phyloP scores from a whole-genome alignment of 1,284 basidiomycete genomes.

The Blastosporella zonata region DNA sequence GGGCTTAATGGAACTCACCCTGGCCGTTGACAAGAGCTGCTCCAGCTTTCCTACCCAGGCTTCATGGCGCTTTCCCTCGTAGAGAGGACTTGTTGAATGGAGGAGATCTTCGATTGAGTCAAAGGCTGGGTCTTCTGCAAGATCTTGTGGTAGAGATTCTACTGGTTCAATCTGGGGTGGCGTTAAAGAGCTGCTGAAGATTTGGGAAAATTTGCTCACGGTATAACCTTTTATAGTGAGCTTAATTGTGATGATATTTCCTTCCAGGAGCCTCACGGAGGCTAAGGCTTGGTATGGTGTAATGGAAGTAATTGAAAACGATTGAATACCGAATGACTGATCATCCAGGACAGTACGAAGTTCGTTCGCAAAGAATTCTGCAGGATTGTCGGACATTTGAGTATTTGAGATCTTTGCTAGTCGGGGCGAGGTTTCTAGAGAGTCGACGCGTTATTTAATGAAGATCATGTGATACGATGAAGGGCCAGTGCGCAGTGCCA shows the following conservation, averaged over 20 bases:
- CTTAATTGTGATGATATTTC: constrained; percentile 40
- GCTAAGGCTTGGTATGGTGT: constrained; percentile 49
- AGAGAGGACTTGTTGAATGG: constrained; percentile 48
- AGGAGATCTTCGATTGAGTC: constrained; percentile 61
- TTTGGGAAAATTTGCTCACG: constrained; percentile 30
- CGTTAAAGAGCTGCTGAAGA: neutral
- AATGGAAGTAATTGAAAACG: constrained; percentile 39
- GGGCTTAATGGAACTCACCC: constrained; percentile 6
- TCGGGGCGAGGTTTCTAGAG: too few species aligned
- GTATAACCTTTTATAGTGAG: constrained; percentile 53
- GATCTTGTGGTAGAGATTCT: neutral
- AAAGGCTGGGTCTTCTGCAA: constrained; percentile 27
- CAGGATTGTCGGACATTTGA: constrained; percentile 17
- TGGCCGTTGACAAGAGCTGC: constrained; percentile 31
- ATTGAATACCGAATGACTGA: constrained; percentile 54
- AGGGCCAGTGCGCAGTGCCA: too few species aligned
- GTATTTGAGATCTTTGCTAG: neutral
- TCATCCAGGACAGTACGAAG: constrained; percentile 53
- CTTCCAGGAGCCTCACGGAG: constrained; percentile 54
- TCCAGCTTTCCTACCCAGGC: constrained; percentile 47
- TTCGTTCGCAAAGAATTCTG: constrained; percentile 50
- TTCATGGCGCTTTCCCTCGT: constrained; percentile 44
- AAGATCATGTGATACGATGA: too few species aligned
- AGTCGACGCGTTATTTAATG: too few species aligned
- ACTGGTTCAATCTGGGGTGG: neutral